These are phyloP conservation scores for Saturnispora hagleri DNA, from an alignment of 805 yeast species.

Conservation along the genomic window DNA sequence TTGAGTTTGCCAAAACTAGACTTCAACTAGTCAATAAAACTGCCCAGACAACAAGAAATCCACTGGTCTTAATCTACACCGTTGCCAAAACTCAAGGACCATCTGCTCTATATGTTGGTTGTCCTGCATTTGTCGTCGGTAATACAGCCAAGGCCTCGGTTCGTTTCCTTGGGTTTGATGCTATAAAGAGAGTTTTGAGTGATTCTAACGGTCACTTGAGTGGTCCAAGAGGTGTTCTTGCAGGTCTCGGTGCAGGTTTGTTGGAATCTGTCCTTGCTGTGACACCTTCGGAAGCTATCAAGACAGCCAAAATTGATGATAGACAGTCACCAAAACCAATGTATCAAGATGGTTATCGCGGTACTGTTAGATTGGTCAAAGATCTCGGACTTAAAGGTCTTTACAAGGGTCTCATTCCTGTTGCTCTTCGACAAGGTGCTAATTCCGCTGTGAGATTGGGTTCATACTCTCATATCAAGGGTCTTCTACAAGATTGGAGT, in stretches of 20 bases:
- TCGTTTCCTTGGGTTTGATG: slow-evolving; percentile 86
- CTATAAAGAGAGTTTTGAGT: slow-evolving; percentile 64
- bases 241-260: slow-evolving; percentile 97
- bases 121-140: slow-evolving; percentile 94
- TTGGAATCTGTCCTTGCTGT: slow-evolving; percentile 88
- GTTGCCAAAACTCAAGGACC: slow-evolving; percentile 74
- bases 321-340: slow-evolving; percentile 67
- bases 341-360: slow-evolving; percentile 59
- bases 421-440: slow-evolving; percentile 90
- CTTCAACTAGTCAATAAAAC: slow-evolving; percentile 70
- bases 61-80: slow-evolving; percentile 67
- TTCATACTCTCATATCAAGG: slow-evolving; percentile 81
- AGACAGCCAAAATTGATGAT: slow-evolving; percentile 93
- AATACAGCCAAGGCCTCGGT: slow-evolving; percentile 96
- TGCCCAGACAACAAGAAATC: slow-evolving; percentile 61
- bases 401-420: slow-evolving; percentile 86
- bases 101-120: slow-evolving; percentile 78
- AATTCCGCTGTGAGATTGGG: slow-evolving; percentile 93
- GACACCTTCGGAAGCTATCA: slow-evolving; percentile 94
- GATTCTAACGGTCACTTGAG: slow-evolving; percentile 83
- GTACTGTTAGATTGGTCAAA: slow-evolving; percentile 52
- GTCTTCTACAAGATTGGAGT: slow-evolving; percentile 61
- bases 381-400: slow-evolving; percentile 81
- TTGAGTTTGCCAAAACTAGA: slow-evolving; percentile 93
- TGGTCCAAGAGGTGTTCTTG: slow-evolving; percentile 85